Conservation (phyloP, 140 eudicot species). For the Oenanthe javanica region DNA sequence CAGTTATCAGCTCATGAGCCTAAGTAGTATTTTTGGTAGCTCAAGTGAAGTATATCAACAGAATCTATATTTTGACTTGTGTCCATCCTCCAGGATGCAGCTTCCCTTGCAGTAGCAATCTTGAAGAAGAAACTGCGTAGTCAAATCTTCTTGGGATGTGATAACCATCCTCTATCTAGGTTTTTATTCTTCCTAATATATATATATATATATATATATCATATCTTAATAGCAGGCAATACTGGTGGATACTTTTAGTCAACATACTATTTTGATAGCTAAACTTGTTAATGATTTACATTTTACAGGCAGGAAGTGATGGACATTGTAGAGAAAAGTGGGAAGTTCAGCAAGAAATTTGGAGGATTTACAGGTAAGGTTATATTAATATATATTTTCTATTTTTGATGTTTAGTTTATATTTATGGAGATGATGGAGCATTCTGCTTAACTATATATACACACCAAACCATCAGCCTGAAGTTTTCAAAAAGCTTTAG, state of each 20-base stretch:
- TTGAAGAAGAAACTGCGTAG: conserved; percentile 65
- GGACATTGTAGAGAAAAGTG: conserved; percentile 81
- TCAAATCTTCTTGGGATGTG: conserved; percentile 74
- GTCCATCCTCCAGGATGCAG: conserved; percentile 64
- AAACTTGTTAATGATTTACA: background rate
- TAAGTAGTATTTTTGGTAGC: background rate
- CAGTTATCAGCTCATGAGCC: background rate
- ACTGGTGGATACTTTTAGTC: background rate
- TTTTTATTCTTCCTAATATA: conserved; percentile 10
- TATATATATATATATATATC: background rate
- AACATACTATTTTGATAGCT: background rate
- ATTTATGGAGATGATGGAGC: background rate
- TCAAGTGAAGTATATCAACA: background rate
- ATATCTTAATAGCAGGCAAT: background rate
- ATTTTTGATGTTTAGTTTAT: background rate
- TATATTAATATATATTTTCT: background rate
- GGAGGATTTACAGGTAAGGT: conserved; percentile 65
- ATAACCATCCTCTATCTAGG: conserved; percentile 92
- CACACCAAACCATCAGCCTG: background rate
- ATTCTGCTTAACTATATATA: background rate
- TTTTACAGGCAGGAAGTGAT: conserved; percentile 74
- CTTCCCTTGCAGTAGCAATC: conserved; percentile 65
- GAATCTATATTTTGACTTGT: background rate
- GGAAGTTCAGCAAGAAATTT: conserved; percentile 62
- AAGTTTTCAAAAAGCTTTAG: background rate